phyloP scores from a whole-genome alignment of 495 filamentous ascomycete genomes.

The Bacidia rubella region DNA sequence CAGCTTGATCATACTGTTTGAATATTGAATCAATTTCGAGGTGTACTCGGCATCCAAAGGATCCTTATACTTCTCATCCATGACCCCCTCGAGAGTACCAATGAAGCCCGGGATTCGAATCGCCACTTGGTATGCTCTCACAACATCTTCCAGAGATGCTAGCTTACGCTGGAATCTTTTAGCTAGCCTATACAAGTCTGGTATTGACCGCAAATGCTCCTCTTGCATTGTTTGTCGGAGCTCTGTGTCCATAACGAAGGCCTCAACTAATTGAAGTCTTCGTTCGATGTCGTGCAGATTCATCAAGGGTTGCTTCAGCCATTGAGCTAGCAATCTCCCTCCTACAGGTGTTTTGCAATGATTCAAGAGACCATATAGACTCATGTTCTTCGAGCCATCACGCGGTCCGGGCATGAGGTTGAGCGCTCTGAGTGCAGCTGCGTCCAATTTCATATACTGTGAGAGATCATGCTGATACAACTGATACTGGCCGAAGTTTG shows the following conservation, averaged over 20 bases:
- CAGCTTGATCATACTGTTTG: constrained; percentile 68
- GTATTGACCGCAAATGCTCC: constrained; percentile 85
- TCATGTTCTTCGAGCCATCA: constrained; percentile 97
- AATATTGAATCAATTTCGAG: constrained; percentile 59
- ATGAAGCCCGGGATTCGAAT: constrained; percentile 87
- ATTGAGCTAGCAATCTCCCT: constrained; percentile 81
- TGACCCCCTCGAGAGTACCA: constrained; percentile 74
- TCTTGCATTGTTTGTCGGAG: constrained; percentile 96
- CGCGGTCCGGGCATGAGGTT: constrained; percentile 94
- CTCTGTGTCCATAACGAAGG: constrained; percentile 87
- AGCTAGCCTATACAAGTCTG: constrained; percentile 83
- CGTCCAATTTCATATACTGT: constrained; percentile 98
- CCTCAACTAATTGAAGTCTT: constrained; percentile 87
- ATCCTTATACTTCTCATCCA: constrained; percentile 88
- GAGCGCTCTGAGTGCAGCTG: constrained; percentile 81
- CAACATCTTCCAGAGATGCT: constrained; percentile 89
- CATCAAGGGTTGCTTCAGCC: constrained; percentile 98
- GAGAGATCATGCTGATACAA: constrained; percentile 94
- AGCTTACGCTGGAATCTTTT: constrained; percentile 88
- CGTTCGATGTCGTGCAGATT: constrained; percentile 77
- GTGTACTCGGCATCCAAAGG: constrained; percentile 83
- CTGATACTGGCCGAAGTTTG: constrained; percentile 93
- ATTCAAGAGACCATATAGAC: constrained; percentile 82
- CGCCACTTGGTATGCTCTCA: constrained; percentile 85
- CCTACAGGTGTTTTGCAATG: constrained; percentile 96